These are phyloP conservation scores for Aureobasidium sp. DNA, from an alignment of 2,329 filamentous ascomycete genomes.

Conservation along the genomic window DNA sequence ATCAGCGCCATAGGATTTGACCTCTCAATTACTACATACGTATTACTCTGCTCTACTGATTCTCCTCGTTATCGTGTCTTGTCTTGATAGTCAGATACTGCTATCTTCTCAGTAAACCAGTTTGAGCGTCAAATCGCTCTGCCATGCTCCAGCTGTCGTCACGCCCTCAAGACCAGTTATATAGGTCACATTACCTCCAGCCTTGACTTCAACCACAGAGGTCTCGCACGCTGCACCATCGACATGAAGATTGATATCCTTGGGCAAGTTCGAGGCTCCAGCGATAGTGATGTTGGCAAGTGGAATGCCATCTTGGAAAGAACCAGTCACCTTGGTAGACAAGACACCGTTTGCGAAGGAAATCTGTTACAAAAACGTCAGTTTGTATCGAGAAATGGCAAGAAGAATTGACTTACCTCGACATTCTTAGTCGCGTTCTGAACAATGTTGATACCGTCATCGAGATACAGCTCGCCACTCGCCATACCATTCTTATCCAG, in stretches of 20 bases:
- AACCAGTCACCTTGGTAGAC: slow-evolving; percentile 7
- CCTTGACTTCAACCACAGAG: neutral
- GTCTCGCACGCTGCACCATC: neutral
- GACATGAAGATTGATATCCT: neutral
- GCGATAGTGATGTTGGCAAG: slow-evolving; percentile 15
- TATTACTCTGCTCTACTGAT: too few species aligned
- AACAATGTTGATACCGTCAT: slow-evolving; percentile 19
- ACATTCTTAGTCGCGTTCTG: slow-evolving; percentile 20
- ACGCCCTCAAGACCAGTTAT: neutral
- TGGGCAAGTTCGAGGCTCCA: neutral
- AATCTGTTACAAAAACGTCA: neutral
- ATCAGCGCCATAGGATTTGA: too few species aligned
- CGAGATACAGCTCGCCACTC: slow-evolving; percentile 18
- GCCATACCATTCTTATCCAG: slow-evolving; percentile 18
- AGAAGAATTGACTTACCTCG: slow-evolving; percentile 1
- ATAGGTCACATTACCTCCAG: neutral
- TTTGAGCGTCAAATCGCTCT: neutral
- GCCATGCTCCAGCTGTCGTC: neutral
- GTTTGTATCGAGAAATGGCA: neutral
- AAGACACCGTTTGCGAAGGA: slow-evolving; percentile 9
- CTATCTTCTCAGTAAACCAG: neutral
- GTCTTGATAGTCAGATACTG: too few species aligned
- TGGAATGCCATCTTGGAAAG: slow-evolving; percentile 7
- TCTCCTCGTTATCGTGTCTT: too few species aligned
- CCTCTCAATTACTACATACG: too few species aligned